Evolutionary conservation across 345 rosid genomes (phyloP).

Genomic region (Eucalyptus erythrocorys): DNA sequence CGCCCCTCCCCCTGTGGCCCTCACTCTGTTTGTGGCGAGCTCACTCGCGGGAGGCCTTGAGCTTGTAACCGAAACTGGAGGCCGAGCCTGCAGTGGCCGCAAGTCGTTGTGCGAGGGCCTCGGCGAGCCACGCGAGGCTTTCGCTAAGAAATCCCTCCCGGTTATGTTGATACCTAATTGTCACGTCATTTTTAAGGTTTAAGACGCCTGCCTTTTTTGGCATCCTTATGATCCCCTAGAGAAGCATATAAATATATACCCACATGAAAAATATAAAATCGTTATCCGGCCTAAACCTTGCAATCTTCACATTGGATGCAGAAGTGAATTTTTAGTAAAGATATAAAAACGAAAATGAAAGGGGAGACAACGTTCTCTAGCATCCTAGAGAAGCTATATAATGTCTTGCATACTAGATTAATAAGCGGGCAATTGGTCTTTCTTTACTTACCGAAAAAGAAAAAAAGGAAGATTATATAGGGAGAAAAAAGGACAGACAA

Average conservation of each 20-base stretch:
- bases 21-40: background rate
- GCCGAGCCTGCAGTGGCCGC: background rate
- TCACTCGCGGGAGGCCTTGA: background rate
- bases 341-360: background rate
- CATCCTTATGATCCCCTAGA: background rate
- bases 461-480: background rate
- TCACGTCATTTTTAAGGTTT: background rate
- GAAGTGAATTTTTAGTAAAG: background rate
- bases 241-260: background rate
- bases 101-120: background rate
- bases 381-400: background rate
- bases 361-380: background rate
- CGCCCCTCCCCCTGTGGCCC: background rate
- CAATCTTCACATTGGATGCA: background rate
- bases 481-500: background rate
- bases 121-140: background rate
- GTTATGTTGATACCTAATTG: background rate
- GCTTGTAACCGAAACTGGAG: background rate
- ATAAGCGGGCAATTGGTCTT: background rate
- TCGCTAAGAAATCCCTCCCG: background rate
- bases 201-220: background rate
- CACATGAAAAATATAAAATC: background rate
- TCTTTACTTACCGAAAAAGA: background rate
- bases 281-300: rapidly evolving
- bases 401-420: background rate